These are phyloP conservation scores for Colletotrichum aenigma DNA, from an alignment of 2,329 filamentous ascomycete genomes.

Conservation along the genomic window DNA sequence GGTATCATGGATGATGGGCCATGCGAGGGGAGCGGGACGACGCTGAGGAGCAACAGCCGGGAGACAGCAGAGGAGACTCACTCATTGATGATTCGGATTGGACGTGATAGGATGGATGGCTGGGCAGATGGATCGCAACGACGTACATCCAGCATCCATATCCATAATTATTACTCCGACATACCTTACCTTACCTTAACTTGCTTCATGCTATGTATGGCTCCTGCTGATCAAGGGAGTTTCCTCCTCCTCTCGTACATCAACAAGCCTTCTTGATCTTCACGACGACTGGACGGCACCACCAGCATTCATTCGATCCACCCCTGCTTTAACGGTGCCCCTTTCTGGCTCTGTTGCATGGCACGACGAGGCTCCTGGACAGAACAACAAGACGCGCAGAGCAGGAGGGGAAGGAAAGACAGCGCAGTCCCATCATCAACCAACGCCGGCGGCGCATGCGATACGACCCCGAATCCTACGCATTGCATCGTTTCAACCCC, in stretches of 20 bases:
- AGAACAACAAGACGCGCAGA: not conserved
- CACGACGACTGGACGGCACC: not conserved
- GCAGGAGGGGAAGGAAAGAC: not conserved
- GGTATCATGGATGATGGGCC: not conserved
- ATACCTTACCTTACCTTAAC: not conserved
- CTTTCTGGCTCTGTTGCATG: not conserved
- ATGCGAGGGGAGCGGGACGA: not conserved
- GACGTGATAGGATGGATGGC: not conserved
- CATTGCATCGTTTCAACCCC: not conserved
- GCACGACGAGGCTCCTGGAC: not conserved
- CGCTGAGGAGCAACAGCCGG: not conserved
- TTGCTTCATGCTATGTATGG: not conserved
- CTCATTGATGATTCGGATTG: not conserved
- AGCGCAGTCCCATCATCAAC: not conserved
- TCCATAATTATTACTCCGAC: conserved; percentile 5
- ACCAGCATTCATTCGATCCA: not conserved
- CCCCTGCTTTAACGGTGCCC: not conserved
- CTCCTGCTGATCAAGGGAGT: not conserved
- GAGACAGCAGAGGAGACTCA: not conserved
- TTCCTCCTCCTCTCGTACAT: not conserved
- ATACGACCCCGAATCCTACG: not conserved
- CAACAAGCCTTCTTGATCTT: not conserved
- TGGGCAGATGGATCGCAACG: conserved; percentile 4
- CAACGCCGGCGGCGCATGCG: not conserved
- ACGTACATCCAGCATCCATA: not conserved